Conservation (phyloP, 2,329 filamentous ascomycete species). For the Talaromyces sp. region DNA sequence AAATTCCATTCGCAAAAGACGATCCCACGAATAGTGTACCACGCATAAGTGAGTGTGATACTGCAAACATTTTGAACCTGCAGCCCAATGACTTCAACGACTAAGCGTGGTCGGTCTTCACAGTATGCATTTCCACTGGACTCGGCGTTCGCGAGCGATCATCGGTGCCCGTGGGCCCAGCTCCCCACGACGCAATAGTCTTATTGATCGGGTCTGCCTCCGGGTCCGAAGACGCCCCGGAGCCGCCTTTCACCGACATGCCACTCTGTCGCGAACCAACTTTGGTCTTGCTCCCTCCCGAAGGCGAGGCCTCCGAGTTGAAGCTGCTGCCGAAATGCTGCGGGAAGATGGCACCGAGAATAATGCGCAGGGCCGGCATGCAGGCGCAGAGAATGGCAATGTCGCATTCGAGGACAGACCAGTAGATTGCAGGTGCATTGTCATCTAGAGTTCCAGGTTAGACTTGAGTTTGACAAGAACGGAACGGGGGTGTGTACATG, state of each 20-base stretch:
- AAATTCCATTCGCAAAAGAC: no score
- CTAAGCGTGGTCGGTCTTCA: background rate
- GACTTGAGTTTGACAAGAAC: background rate
- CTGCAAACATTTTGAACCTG: background rate
- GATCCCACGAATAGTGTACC: no score
- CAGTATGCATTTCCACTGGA: constrained; percentile 6
- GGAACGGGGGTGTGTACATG: constrained; percentile 17
- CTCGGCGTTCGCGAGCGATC: constrained; percentile 7
- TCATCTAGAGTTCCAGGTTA: constrained; percentile 1
- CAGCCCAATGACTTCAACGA: background rate
- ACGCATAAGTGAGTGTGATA: no score
- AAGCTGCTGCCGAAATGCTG: constrained; percentile 11
- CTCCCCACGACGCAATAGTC: constrained; percentile 4
- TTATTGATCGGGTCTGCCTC: constrained; percentile 7
- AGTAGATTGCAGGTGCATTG: constrained; percentile 35
- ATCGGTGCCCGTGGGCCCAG: constrained; percentile 1
- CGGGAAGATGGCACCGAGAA: constrained; percentile 9
- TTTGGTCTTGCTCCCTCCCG: background rate
- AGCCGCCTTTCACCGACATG: background rate
- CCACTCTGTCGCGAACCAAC: background rate
- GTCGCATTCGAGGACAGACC: constrained; percentile 40
- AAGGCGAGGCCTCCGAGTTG: constrained; percentile 3
- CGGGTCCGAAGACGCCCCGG: background rate
- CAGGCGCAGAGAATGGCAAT: constrained; percentile 43
- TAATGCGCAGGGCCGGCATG: constrained; percentile 21